Conservation (phyloP, 2,329 filamentous ascomycete genomes). For the Curvularia sp. region DNA sequence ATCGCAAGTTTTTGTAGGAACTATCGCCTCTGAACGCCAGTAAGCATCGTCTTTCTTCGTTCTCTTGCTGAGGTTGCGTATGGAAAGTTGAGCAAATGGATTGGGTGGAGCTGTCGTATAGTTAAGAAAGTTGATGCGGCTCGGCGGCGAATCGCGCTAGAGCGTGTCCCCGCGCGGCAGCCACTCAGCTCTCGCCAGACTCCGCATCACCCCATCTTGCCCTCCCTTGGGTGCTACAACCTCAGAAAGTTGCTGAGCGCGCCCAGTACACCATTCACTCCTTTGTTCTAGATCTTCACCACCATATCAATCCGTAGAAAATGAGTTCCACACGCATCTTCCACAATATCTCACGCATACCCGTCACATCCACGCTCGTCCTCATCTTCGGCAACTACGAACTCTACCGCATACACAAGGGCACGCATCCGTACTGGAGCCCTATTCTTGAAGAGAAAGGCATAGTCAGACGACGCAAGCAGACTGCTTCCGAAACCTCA, state of each 20-base stretch:
- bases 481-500: slow-evolving; percentile 12
- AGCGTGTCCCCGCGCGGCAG: slow-evolving; percentile 19
- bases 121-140: slow-evolving; percentile 22
- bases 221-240: slow-evolving; percentile 5
- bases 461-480: slow-evolving; percentile 19
- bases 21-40: neutral
- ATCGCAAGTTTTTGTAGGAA: neutral
- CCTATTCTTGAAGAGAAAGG: slow-evolving; percentile 32
- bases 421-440: slow-evolving; percentile 39
- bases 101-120: slow-evolving; percentile 4
- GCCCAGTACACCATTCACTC: slow-evolving; percentile 8
- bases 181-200: slow-evolving; percentile 29
- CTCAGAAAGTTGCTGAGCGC: slow-evolving; percentile 1
- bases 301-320: neutral
- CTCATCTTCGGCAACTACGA: slow-evolving; percentile 35
- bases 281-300: slow-evolving; percentile 2
- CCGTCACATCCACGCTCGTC: slow-evolving; percentile 25
- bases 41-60: neutral
- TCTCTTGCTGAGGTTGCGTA: neutral
- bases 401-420: slow-evolving; percentile 35
- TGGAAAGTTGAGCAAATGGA: slow-evolving; percentile 4
- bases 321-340: slow-evolving; percentile 26
- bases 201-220: slow-evolving; percentile 25
- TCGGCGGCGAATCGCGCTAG: slow-evolving; percentile 26
- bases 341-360: slow-evolving; percentile 20